Conservation (phyloP, 176 grass and related monocot genomes). For the Aechmea fasciata region DNA sequence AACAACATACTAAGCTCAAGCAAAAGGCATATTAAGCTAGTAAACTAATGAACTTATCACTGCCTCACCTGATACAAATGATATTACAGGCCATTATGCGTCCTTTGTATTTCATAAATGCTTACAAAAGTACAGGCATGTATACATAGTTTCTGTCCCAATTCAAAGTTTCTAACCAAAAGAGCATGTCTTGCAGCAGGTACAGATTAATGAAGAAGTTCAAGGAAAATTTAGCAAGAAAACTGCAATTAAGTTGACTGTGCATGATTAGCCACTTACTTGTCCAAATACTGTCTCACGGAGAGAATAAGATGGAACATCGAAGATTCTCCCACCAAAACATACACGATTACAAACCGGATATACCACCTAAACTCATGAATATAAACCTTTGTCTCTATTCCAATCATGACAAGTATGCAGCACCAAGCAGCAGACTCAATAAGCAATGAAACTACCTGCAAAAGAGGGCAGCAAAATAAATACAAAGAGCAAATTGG, state of each 20-base stretch:
- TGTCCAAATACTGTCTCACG: slow-evolving; percentile 46
- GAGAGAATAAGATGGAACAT: slow-evolving; percentile 79
- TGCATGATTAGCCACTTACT: slow-evolving; percentile 8
- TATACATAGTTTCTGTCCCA: too few species aligned
- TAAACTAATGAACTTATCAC: too few species aligned
- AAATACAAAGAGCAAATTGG: slow-evolving; percentile 5
- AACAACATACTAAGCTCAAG: too few species aligned
- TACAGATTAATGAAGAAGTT: neutral
- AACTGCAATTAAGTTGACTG: neutral
- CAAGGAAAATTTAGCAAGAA: neutral
- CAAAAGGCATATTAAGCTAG: too few species aligned
- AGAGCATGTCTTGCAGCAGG: neutral
- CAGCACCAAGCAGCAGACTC: slow-evolving; percentile 69
- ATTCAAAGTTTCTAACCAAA: neutral
- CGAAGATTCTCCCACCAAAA: slow-evolving; percentile 69
- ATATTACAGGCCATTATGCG: too few species aligned
- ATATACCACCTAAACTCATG: slow-evolving; percentile 91
- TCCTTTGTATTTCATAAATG: too few species aligned
- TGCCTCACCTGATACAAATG: too few species aligned
- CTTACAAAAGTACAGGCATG: too few species aligned
- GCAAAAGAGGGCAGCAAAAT: slow-evolving; percentile 11
- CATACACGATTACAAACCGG: slow-evolving; percentile 75
- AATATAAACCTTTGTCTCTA: slow-evolving; percentile 85
- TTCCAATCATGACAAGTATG: slow-evolving; percentile 61
- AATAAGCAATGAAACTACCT: slow-evolving; percentile 65